A percentile compares a stretch with the other conserved stretches of the same genome.
Conservation (phyloP, 164 flowering plant genomes). For the Vitis riparia region DNA sequence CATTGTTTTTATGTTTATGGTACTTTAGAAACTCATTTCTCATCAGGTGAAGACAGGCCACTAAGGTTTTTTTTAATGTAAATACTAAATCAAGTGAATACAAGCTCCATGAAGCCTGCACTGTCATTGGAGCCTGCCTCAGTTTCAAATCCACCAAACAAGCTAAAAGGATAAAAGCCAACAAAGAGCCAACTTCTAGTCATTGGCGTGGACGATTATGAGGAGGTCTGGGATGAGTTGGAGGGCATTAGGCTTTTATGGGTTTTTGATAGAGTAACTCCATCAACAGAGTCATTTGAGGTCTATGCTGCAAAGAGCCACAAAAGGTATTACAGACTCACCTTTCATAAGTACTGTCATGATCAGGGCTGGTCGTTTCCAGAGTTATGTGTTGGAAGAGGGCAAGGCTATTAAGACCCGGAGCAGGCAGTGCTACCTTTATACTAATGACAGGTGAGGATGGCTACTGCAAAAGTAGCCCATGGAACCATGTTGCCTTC, state of each 20-base stretch:
- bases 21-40: too few species aligned
- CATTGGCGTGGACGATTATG: constrained; percentile 20
- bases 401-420: constrained; percentile 20
- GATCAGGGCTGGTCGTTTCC: constrained; percentile 15
- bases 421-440: constrained; percentile 30
- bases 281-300: constrained; percentile 4
- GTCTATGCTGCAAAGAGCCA: constrained; percentile 18
- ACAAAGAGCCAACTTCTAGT: background rate
- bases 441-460: constrained; percentile 22
- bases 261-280: background rate
- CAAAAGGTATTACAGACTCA: constrained; percentile 24
- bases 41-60: too few species aligned
- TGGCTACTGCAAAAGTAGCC: background rate
- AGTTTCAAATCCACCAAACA: too few species aligned
- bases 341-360: constrained; percentile 21
- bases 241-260: constrained; percentile 18
- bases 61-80: too few species aligned
- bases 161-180: background rate
- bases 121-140: too few species aligned
- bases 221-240: constrained; percentile 22
- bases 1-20: too few species aligned
- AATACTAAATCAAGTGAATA: too few species aligned
- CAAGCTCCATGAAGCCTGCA: too few species aligned
- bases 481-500: background rate
- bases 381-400: constrained; percentile 17